Evolutionary conservation across 805 yeast species (phyloP), one percentile per base, ranked within the genome.

Genomic region (Pichia nanzhaoensis): DNA sequence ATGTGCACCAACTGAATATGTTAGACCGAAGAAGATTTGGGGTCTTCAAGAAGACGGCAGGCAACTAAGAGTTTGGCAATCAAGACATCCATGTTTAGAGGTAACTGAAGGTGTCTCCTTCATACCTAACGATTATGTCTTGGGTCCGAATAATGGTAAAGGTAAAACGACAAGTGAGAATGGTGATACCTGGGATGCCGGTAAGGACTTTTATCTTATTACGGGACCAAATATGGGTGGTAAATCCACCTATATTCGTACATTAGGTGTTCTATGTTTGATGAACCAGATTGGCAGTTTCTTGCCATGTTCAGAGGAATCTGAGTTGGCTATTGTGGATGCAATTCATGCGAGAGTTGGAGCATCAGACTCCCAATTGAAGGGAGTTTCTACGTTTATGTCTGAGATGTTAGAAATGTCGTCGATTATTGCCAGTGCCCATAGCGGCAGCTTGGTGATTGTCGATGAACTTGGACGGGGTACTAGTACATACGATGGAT

Each of bases 151-250:
- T 8, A 16, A 14, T n/a, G 28, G 31, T 1, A 31, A 22, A 13
- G 37, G 31, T 28, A 41, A 37, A 19, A 21, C 41, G 6, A 20
- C 17, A 1, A 37, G 31, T 34, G 44, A 22, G 13, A 33, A 34
- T 18, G 45, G 42, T 17, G 35, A 41, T 3, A n/a, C 17, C n/a
- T 46, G 48, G 48, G 42, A 37, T 5, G 33, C 45, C 5, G 48
- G 67, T 71, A 69, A 77, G 13, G 89, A 86, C 47, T 91, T 93
- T 56, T 70, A 79, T 7, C 84, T 93, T 18, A 87, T 93, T 21
- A 90, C 97, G 0, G 97, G 97, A 30, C 97, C 97, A 32, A 90
- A 90, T 60, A 90, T 90, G 97, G 97, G 97, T 50, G 97, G 97
- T 59, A 90, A 90, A 62, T 88, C 96, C 0, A 90, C 97, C 0